Base-by-base conservation (phyloP, 164 flowering plant genomes). In the Macadamia tetraphylla region DNA sequence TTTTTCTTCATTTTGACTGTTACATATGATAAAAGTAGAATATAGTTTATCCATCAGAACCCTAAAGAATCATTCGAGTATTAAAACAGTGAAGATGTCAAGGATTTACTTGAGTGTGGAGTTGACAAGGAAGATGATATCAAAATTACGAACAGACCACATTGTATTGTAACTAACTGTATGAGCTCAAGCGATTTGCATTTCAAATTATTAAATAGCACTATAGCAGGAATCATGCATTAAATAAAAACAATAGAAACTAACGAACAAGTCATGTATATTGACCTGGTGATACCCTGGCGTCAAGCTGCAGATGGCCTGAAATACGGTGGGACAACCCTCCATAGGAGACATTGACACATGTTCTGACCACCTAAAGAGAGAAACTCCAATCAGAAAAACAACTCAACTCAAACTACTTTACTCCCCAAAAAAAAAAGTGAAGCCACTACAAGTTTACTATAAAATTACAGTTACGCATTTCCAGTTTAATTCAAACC, bases 311-410 rank as follows among this genome's bases (percentile, higher is more conserved):
- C 77, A 88, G 65, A 92, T 76, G 18, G 78, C 83, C 82, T 87
- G 96, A 83, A 88, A 92, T 5, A 92, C 93, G 43, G 83, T 82
- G 9, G 94, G 92, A 74, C 91, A 88, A 49, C 96, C 98, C 78
- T 92, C 96, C 69, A 90, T 82, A 0, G 92, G 96, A 23, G 94
- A 83, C 98, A 92, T 90, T 48, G 80, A 84, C 71, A 84, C 70
- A 53, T 81, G 85, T 60, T 85, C 85, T 11, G 88, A 73, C 98
- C 98, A 92, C 86, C 98, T 92, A 73, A 66, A 62, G n/a, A 14
- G 62, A 29, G 46, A 40, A 17, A 14, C 15, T 14, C 57, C 57
- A 17, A 53, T 53, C 6, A 53, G 6, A 53, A 53, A 14, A 11
- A 53, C 15, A 53, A 53, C 6, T 14, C 17, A 4, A 53, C 17